Evolutionary conservation across 768 basidiomycete species (phyloP).

Genomic region (Leucogyrophana mollusca): DNA sequence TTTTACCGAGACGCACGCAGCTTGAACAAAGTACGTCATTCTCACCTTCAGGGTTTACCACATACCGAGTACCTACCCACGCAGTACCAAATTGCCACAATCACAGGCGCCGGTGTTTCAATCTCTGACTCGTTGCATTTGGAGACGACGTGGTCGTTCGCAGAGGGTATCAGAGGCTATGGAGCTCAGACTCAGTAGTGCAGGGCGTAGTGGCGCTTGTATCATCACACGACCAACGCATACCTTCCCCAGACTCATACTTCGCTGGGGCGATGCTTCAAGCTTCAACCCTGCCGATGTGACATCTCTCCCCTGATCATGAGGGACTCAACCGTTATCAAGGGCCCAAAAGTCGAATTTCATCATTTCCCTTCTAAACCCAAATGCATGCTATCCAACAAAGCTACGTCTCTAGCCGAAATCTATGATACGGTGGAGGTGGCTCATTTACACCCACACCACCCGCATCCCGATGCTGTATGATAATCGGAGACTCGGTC

Average conservation of each 20-base stretch:
- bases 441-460: conserved; percentile 17
- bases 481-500: neutral
- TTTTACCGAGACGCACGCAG: conserved; percentile 96
- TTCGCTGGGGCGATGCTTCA: no score
- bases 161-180: conserved; percentile 89
- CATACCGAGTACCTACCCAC: neutral
- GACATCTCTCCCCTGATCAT: no score
- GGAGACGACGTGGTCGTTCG: conserved; percentile 88
- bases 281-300: no score
- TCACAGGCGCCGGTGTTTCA: conserved; percentile 70
- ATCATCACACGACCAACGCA: neutral
- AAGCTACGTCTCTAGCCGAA: neutral
- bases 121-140: conserved; percentile 79
- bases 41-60: neutral
- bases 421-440: conserved; percentile 25
- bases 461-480: conserved; percentile 18
- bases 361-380: no score
- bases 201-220: neutral
- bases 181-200: conserved; percentile 84
- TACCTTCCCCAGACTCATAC: no score
- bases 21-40: conserved; percentile 83
- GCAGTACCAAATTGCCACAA: conserved; percentile 93
- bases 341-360: no score
- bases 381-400: no score
- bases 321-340: no score